Evolutionary conservation across 345 rosid genomes (phyloP).

Genomic region (Rhodomyrtus tomentosa): DNA sequence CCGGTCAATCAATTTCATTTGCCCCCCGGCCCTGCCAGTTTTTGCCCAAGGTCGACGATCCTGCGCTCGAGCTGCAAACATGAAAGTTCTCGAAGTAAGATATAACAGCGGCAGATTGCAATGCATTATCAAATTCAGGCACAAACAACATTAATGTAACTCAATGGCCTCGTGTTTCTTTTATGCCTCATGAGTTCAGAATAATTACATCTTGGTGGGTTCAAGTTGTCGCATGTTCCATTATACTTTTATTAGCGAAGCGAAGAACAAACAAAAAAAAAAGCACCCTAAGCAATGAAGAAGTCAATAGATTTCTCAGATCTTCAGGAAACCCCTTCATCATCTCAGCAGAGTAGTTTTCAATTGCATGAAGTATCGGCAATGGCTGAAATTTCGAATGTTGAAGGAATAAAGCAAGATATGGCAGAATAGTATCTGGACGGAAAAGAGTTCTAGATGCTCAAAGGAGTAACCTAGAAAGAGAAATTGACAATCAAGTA

Average conservation of each 20-base stretch:
- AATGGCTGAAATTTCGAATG: background rate
- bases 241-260: background rate
- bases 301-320: background rate
- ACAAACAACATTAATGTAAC: background rate
- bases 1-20: background rate
- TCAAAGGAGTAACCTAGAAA: background rate
- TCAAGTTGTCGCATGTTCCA: background rate
- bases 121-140: background rate
- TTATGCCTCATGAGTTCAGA: background rate
- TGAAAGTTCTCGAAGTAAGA: background rate
- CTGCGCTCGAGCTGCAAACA: background rate
- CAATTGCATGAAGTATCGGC: background rate
- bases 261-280: background rate
- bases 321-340: background rate
- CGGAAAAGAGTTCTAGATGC: background rate
- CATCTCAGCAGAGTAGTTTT: background rate
- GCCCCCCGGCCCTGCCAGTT: background rate
- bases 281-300: background rate
- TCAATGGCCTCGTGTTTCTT: background rate
- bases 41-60: background rate
- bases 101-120: background rate
- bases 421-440: background rate
- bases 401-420: background rate
- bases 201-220: background rate
- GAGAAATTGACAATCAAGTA: background rate